Evolutionary conservation across 2,329 filamentous ascomycete species (phyloP), one percentile per base, ranked within the genome.

Genomic region (Calonectria leucothoes): DNA sequence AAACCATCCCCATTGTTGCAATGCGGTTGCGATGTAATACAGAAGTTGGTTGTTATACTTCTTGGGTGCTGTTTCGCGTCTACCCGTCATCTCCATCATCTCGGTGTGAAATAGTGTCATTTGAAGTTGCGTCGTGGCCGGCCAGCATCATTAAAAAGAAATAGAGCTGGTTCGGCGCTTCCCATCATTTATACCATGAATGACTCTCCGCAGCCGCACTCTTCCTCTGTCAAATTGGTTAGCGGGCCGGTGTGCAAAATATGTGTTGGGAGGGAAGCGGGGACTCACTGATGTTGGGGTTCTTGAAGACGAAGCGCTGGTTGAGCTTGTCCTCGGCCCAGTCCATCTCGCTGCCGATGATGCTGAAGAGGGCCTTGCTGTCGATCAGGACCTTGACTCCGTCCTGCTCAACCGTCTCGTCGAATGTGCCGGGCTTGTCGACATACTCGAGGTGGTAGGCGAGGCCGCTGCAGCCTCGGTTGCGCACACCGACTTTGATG

Each of bases 301-400:
- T 99, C 83, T 92, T 93, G 86, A 99, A 99, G 65, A 98, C 93
- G 84, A 99, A 99, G 77, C 94, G 90, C 85, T 96, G 91, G 83
- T 94, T 98, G 76, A 99, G 87, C 87, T 98, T 98, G 81, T 98
- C 97, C 86, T 98, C 96, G 14, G 96, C 90, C 96, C 96, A 99
- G 82, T 99, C 97, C 97, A 99, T 99, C 86, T 98, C 96, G 82
- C 94, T 98, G 6, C 97, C 97, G 80, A 99, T 98, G 68, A 99
- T 98, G 85, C 96, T 98, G 83, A 99, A 96, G 64, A 99, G 87
- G 51, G 97, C 97, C 88, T 98, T 98, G 89, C 95, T 98, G 84
- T 99, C 97, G 71, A 99, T 97, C 83, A 98, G 84, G 39, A 99
- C 96, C 85, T 94, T 96, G 71, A 99, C 96, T 0, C 96, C 97